Evolutionary conservation across 73 alveolate genomes (phyloP).

Genomic region (Durusdinium trenchii): DNA sequence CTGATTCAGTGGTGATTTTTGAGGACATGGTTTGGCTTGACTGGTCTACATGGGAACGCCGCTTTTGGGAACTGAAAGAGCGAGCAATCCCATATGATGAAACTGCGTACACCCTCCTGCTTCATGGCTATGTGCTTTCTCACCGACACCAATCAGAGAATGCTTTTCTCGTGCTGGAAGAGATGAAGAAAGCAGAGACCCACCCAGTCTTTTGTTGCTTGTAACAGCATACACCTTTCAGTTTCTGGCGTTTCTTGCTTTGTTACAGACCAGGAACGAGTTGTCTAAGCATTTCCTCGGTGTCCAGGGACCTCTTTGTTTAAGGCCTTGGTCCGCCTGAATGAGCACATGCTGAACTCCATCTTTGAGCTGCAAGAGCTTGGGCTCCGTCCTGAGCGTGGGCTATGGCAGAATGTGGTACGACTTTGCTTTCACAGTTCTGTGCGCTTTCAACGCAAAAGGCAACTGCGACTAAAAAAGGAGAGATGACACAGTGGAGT

Average conservation of each 20-base stretch:
- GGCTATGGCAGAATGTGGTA: slow-evolving; percentile 71
- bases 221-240: background rate
- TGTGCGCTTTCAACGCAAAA: slow-evolving; percentile 54
- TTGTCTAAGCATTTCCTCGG: background rate
- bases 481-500: background rate
- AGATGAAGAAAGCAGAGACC: slow-evolving; percentile 72
- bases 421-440: slow-evolving; percentile 80
- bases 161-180: slow-evolving; percentile 64
- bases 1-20: too few relatives aligned
- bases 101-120: slow-evolving; percentile 76
- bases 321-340: slow-evolving; percentile 68
- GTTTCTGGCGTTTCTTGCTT: too few relatives aligned
- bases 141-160: slow-evolving; percentile 93
- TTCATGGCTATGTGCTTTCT: slow-evolving; percentile 71
- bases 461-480: slow-evolving; percentile 43
- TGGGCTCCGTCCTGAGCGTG: slow-evolving; percentile 22
- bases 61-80: slow-evolving; percentile 79
- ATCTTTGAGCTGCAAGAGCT: slow-evolving; percentile 69
- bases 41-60: slow-evolving; percentile 86
- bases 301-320: background rate
- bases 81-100: slow-evolving; percentile 77
- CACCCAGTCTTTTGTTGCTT: slow-evolving; percentile 18
- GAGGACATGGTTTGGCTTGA: slow-evolving; percentile 40
- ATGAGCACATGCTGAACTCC: slow-evolving; percentile 85
- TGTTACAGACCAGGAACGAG: too few relatives aligned